Conservation (phyloP, 2,329 filamentous ascomycete species). For the Epichloe coenophiala region DNA sequence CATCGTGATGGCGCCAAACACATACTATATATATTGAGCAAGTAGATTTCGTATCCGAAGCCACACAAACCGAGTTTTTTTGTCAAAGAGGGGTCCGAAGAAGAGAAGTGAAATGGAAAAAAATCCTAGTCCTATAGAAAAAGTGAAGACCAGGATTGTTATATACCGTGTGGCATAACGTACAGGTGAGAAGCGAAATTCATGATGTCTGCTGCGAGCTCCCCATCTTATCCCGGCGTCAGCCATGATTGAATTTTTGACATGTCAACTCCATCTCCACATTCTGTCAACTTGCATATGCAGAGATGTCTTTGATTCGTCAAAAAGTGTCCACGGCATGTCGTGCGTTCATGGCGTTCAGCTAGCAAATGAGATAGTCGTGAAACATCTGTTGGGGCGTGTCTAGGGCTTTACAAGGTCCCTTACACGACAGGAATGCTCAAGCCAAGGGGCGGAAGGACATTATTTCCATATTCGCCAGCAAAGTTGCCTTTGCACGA, state of each 20-base stretch:
- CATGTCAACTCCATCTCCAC: not conserved
- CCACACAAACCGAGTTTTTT: not conserved
- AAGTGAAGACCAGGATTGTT: slow-evolving; percentile 17
- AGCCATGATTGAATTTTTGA: not conserved
- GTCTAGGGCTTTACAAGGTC: not conserved
- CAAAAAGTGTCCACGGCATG: not conserved
- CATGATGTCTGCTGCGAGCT: not conserved
- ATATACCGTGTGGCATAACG: slow-evolving; percentile 20
- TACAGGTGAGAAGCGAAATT: slow-evolving; percentile 23
- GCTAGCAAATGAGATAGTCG: not conserved
- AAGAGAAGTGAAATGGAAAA: slow-evolving; percentile 3
- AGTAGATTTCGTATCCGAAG: not conserved
- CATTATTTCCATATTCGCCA: slow-evolving; percentile 22
- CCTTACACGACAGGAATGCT: slow-evolving; percentile 15
- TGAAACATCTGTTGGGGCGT: not conserved
- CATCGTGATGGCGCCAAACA: slow-evolving; percentile 9
- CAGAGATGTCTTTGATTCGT: not conserved
- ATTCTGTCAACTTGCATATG: not conserved
- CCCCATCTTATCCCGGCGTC: slow-evolving; percentile 2
- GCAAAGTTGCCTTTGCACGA: not conserved
- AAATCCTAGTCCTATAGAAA: slow-evolving; percentile 5
- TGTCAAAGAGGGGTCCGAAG: not conserved
- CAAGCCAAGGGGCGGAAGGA: slow-evolving; percentile 25
- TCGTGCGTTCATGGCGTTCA: not conserved
- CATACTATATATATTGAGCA: slow-evolving; percentile 2